phyloP scores from a whole-genome alignment of 768 basidiomycete species.

The Pulveroboletus ravenelii region DNA sequence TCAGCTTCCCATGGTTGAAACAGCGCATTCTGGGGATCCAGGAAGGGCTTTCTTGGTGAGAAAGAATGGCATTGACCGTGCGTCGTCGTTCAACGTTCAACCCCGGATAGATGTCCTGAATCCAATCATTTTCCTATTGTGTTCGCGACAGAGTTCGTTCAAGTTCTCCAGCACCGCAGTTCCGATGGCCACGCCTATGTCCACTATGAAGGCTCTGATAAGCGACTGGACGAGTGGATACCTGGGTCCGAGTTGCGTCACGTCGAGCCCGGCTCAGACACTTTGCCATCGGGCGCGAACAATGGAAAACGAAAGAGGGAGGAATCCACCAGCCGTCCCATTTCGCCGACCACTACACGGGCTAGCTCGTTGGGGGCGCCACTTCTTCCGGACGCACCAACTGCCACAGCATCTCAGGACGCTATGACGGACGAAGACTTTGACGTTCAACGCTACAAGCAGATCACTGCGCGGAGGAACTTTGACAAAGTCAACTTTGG shows the following conservation, averaged over 20 bases:
- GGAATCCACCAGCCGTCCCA: slow-evolving; percentile 10
- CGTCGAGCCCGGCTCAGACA: slow-evolving; percentile 24
- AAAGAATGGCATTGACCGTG: slow-evolving; percentile 34
- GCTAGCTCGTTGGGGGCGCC: slow-evolving; percentile 15
- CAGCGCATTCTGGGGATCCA: slow-evolving; percentile 4
- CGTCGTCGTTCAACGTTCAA: slow-evolving; percentile 20
- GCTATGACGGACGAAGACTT: slow-evolving; percentile 65
- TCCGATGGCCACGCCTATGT: slow-evolving; percentile 52
- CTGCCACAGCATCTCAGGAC: slow-evolving; percentile 22
- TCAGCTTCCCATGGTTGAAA: slow-evolving; percentile 19
- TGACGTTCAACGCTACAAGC: slow-evolving; percentile 63
- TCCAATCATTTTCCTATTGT: slow-evolving; percentile 1
- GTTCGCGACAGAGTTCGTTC: slow-evolving; percentile 38
- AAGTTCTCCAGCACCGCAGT: slow-evolving; percentile 48
- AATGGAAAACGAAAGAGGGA: slow-evolving; percentile 33
- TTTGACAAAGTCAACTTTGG: slow-evolving; percentile 87
- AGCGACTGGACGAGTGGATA: slow-evolving; percentile 74
- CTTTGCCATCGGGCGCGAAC: slow-evolving; percentile 17
- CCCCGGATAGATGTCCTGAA: slow-evolving; percentile 9
- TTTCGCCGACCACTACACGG: slow-evolving; percentile 22
- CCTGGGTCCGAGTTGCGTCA: slow-evolving; percentile 37
- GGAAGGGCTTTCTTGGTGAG: slow-evolving; percentile 22
- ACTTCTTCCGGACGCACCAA: slow-evolving; percentile 10
- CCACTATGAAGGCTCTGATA: slow-evolving; percentile 69
- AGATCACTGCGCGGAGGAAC: slow-evolving; percentile 68